Base-by-base conservation (phyloP, 2,329 filamentous ascomycete species). In the Phaeophleospora eucalypticola region DNA sequence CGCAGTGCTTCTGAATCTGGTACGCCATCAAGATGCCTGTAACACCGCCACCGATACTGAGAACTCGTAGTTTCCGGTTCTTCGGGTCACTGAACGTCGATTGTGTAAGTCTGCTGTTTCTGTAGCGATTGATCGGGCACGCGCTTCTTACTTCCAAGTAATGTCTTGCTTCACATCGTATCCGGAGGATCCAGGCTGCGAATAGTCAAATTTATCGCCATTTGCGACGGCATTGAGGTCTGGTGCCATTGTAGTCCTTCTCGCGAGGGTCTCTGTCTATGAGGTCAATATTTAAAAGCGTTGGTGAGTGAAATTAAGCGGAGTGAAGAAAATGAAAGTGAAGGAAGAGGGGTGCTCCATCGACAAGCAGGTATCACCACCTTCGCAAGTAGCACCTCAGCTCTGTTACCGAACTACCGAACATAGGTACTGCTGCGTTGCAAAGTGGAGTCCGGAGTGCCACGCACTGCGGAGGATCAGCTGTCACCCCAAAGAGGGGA, bases 21-120 rank as follows among this genome's bases (percentile, higher is more conserved):
- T 75, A 74, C 51, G 73, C 71, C 58, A 70, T 67, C 51, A 72
- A 58, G 10, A 76, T 75, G 4, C 72, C 72, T 8, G 68, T 70
- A 1, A 75, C 64, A 4, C 73, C 74, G 3, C 69, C 73, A 21
- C 74, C 74, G 44, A 77, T 74, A 7, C 70, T 74, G 33, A 77
- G 50, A 2, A 75, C 69, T 35, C 67, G 71, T 18, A 77, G 47
- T 51, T 70, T 73, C 9, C 71, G 68, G 36, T 68, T 68, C 14
- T 62, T 29, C 12, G 24, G 24, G 12, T 29, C 24, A 29, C 24
- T 29, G n/a, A n/a, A n/a, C n/a, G n/a, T n/a, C n/a, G n/a, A n/a
- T n/a, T n/a, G n/a, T n/a, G n/a, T n/a, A n/a, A n/a, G n/a, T n/a
- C n/a, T n/a, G n/a, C n/a, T n/a, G n/a, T n/a, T n/a, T n/a, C n/a